Evolutionary conservation across 2,329 filamentous ascomycete species (phyloP), one percentile per base, ranked within the genome.

Genomic region (Bipolaris gigantea): DNA sequence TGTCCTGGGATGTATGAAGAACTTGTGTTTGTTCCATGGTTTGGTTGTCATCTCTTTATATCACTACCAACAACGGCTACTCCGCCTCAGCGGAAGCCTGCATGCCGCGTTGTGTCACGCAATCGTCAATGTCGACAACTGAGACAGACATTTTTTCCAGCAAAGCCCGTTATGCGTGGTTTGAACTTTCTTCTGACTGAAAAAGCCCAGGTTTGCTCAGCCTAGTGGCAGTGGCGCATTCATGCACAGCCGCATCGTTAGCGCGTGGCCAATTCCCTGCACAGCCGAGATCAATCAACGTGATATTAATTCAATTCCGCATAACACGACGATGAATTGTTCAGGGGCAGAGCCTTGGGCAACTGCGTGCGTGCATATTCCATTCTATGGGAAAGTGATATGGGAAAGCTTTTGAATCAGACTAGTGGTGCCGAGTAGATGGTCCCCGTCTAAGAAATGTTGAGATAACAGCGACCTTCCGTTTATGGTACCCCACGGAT

Each of bases 381-480:
- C 46, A 49, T 35, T 48, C 32, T n/a, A 33, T 21, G 16, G 4
- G 16, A 7, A 15, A 15, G 35, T 23, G 15, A 23, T 36, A 11
- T 25, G 16, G 27, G 23, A 35, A 42, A 15, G 8, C 11, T 4
- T 33, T 23, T 1, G 19, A 18, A 34, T 23, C 38, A 19, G 39
- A 40, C n/a, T 43, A 45, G 18, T 48, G 33, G 30, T 35, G 35
- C 52, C 35, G 48, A 45, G 43, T 41, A 44, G 23, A 6, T n/a
- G 21, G 6, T 40, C 19, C 16, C 39, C 27, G 7, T 18, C 25
- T 30, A 30, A 9, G 27, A 13, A 30, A 30, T 13, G 27, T 30
- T 30, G 27, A 30, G 27, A 25, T 11, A 13, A 23, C 21, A 35
- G n/a, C 13, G 40, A 42, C 21, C 36, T 13, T 30, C 33, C 30